A percentile compares a stretch with the other conserved stretches of the same genome.
Evolutionary conservation across 2,329 filamentous ascomycete species (phyloP).

Genomic region (Ophiocordyceps camponoti-leonardi): DNA sequence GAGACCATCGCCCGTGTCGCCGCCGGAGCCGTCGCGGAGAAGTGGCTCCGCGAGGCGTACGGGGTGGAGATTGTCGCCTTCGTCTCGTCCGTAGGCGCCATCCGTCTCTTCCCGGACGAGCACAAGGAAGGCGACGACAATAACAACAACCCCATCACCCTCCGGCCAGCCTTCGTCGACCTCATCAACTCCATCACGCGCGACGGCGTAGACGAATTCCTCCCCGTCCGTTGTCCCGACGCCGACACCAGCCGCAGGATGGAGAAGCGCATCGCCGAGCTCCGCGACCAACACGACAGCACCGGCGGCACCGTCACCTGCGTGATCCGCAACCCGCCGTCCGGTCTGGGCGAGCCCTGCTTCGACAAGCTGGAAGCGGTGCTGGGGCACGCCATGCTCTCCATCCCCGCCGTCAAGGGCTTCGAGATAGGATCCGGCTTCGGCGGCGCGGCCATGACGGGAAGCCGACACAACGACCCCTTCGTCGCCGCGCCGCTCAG

Average conservation of each 20-base stretch:
- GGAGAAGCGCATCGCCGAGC: constrained; percentile 62
- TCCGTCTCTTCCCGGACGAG: constrained; percentile 15
- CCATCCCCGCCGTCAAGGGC: constrained; percentile 85
- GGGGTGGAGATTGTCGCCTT: constrained; percentile 86
- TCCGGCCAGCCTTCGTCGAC: constrained; percentile 63
- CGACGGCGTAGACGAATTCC: constrained; percentile 60
- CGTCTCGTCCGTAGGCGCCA: constrained; percentile 62
- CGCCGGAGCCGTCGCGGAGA: constrained; percentile 82
- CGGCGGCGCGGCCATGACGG: constrained; percentile 66
- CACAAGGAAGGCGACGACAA: constrained; percentile 8
- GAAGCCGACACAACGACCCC: constrained; percentile 82
- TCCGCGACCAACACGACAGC: constrained; percentile 64
- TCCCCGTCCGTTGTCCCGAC: constrained; percentile 80
- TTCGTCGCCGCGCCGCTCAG: constrained; percentile 19
- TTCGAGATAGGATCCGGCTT: constrained; percentile 95
- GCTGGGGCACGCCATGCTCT: constrained; percentile 86
- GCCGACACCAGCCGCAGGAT: constrained; percentile 47
- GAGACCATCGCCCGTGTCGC: constrained; percentile 92
- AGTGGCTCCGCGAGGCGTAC: constrained; percentile 68
- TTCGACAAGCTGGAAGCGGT: constrained; percentile 93
- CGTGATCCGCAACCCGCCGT: constrained; percentile 72
- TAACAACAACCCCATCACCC: constrained; percentile 32
- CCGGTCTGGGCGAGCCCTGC: constrained; percentile 78
- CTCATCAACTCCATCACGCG: constrained; percentile 59
- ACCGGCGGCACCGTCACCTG: constrained; percentile 93